Percentiles rank a stretch among this genome's conserved stretches.
Evolutionary conservation across 371 early-diverging fungal species (phyloP).

Genomic region (Lichtheimia hyalospora): DNA sequence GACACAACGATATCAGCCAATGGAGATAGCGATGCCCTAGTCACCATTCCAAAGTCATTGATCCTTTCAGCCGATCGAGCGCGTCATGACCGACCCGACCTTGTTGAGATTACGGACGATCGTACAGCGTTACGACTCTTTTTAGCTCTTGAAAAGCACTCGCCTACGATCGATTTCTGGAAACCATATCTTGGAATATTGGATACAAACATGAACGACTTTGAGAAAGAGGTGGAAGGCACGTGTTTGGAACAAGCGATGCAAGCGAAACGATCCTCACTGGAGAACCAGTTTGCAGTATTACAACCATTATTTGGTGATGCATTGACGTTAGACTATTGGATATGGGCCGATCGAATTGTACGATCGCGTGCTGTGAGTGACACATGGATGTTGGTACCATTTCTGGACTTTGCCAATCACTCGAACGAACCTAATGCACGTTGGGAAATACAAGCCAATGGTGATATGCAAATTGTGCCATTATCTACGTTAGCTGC

Average conservation of each 20-base stretch:
- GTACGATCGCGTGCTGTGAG: constrained; percentile 56
- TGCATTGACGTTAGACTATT: constrained; percentile 35
- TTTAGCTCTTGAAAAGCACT: constrained; percentile 40
- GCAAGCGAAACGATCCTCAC: constrained; percentile 25
- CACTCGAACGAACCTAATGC: constrained; percentile 45
- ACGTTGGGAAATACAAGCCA: constrained; percentile 44
- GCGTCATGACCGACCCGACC: neutral
- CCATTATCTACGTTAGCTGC: constrained; percentile 1
- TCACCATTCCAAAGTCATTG: constrained; percentile 35
- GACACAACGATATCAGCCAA: neutral
- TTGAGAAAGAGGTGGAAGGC: constrained; percentile 21
- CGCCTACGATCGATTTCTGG: constrained; percentile 28
- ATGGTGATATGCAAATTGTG: constrained; percentile 13
- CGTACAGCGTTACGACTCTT: constrained; percentile 38
- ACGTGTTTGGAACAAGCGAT: constrained; percentile 40
- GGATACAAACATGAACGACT: constrained; percentile 21
- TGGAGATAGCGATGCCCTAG: constrained; percentile 8
- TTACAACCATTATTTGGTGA: constrained; percentile 10
- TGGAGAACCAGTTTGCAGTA: constrained; percentile 23
- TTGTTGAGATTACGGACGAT: constrained; percentile 11
- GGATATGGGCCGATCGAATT: constrained; percentile 52
- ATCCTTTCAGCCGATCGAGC: constrained; percentile 25
- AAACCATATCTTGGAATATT: constrained; percentile 47
- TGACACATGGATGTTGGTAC: constrained; percentile 32
- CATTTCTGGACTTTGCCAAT: constrained; percentile 64